Evolutionary conservation across 345 rosid genomes (phyloP).

Genomic region (Geranium rotundifolium): DNA sequence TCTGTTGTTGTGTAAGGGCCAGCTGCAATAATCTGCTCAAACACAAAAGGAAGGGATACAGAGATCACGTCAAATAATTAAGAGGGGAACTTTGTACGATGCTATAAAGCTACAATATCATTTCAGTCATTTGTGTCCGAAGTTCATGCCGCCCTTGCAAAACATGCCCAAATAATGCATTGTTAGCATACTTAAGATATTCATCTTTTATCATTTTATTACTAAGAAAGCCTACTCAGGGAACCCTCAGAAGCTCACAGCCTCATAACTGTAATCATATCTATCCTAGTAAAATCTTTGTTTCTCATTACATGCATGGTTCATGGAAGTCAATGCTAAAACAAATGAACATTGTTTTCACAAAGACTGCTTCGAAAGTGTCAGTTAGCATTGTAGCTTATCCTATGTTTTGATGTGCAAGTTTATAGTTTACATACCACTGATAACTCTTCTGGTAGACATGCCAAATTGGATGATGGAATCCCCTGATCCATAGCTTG

Average conservation of each 20-base stretch:
- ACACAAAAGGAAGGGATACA: slow-evolving; percentile 4
- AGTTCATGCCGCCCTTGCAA: no score
- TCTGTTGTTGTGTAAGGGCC: slow-evolving; percentile 86
- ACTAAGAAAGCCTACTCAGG: neutral
- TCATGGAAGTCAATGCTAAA: neutral
- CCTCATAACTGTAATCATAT: slow-evolving; percentile 2
- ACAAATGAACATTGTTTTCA: neutral
- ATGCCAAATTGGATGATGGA: slow-evolving; percentile 22
- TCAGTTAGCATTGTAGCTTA: no score
- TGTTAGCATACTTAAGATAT: neutral
- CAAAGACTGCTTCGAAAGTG: no score
- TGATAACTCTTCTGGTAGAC: slow-evolving; percentile 32
- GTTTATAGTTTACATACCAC: slow-evolving; percentile 37
- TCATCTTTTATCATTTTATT: slow-evolving; percentile 1
- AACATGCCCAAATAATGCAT: neutral
- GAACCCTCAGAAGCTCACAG: slow-evolving; percentile 7
- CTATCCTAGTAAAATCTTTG: neutral
- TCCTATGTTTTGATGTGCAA: neutral
- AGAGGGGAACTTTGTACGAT: no score
- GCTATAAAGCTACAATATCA: no score
- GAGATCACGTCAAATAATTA: slow-evolving; percentile 3
- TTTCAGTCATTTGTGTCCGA: no score
- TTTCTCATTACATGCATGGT: neutral
- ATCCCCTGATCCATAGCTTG: slow-evolving; percentile 53
- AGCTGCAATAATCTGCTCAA: slow-evolving; percentile 64